These are phyloP conservation scores for Mycotypha africana DNA, from an alignment of 371 early-diverging fungal species.

Conservation along the genomic window DNA sequence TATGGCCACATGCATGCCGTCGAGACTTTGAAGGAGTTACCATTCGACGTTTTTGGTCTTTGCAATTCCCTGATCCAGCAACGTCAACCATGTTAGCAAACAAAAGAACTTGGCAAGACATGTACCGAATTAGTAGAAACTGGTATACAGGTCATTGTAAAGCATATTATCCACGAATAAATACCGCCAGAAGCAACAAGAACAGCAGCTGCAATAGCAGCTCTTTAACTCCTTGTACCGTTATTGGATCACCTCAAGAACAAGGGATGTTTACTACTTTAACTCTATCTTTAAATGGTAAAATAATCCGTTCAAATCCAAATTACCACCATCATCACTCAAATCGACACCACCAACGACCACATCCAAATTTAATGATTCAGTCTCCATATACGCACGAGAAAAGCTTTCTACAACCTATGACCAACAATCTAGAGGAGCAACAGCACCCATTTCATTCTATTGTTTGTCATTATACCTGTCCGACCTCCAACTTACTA, in stretches of 20 bases:
- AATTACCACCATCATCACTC: conserved; percentile 28
- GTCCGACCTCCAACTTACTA: conserved; percentile 32
- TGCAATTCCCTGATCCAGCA: conserved; percentile 24
- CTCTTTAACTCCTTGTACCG: conserved; percentile 5
- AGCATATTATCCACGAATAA: conserved; percentile 34
- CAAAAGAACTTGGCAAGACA: conserved; percentile 40
- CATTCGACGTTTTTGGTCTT: conserved; percentile 29
- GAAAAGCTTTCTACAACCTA: conserved; percentile 8
- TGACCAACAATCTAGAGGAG: not conserved
- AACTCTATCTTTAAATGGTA: conserved; percentile 25
- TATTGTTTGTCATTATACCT: conserved; percentile 46
- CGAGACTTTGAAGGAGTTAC: conserved; percentile 20
- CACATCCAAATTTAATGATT: conserved; percentile 18
- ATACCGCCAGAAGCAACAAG: not conserved
- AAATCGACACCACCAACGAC: too few species aligned
- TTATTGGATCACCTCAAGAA: conserved; percentile 50
- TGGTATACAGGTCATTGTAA: conserved; percentile 45
- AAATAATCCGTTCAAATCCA: conserved; percentile 50
- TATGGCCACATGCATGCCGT: conserved; percentile 29
- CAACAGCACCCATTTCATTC: conserved; percentile 15
- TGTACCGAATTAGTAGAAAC: conserved; percentile 49
- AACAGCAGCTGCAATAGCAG: too few species aligned
- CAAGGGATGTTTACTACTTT: conserved; percentile 40
- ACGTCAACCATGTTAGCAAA: not conserved
- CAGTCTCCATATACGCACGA: conserved; percentile 28